Conservation (phyloP, 164 flowering plant species). For the Tetrastigma voinierianum region DNA sequence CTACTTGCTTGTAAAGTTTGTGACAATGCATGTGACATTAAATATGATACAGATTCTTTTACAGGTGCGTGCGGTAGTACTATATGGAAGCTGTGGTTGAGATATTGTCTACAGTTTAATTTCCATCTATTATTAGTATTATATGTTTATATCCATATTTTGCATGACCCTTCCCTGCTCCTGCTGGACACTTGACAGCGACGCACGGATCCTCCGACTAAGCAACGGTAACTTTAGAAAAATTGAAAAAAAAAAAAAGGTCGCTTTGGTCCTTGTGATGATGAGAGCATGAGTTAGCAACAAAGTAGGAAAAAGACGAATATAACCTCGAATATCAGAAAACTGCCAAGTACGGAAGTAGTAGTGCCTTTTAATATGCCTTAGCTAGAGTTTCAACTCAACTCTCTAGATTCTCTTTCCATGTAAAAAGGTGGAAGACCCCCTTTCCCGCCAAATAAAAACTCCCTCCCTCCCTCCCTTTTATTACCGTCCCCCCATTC, state of each 20-base stretch:
- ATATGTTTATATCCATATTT: too few species aligned
- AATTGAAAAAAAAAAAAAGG: too few species aligned
- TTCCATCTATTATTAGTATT: too few species aligned
- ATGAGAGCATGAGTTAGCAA: too few species aligned
- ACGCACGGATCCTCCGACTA: background rate
- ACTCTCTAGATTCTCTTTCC: slow-evolving; percentile 7
- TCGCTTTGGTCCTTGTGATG: too few species aligned
- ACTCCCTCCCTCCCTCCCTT: background rate
- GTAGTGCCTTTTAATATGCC: background rate
- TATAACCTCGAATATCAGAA: slow-evolving; percentile 24
- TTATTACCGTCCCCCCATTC: background rate
- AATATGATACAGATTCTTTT: slow-evolving; percentile 2
- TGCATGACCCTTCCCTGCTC: too few species aligned
- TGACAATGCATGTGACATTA: background rate
- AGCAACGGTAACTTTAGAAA: background rate
- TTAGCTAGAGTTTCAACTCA: background rate
- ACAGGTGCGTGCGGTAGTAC: too few species aligned
- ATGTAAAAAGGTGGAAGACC: slow-evolving; percentile 12
- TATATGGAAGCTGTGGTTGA: background rate
- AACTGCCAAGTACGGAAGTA: slow-evolving; percentile 10
- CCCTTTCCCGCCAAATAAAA: slow-evolving; percentile 47
- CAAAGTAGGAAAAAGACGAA: slow-evolving; percentile 12
- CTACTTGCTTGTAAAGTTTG: slow-evolving; percentile 4
- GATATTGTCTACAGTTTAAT: background rate
- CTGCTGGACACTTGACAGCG: background rate